phyloP scores from a whole-genome alignment of 495 filamentous ascomycete genomes.

The Penicillium parvum region DNA sequence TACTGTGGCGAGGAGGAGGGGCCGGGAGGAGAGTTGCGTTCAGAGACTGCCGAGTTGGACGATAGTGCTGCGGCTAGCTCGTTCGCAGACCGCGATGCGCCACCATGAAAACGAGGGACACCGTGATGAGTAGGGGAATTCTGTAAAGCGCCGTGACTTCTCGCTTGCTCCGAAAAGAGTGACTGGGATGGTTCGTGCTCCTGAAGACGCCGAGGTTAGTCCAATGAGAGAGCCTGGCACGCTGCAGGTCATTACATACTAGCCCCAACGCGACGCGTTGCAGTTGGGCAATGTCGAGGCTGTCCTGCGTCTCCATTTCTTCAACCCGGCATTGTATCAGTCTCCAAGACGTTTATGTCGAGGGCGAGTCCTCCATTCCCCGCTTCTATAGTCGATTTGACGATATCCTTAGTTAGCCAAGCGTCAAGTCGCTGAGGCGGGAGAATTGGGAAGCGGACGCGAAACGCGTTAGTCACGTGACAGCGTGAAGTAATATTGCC shows the following conservation, averaged over 20 bases:
- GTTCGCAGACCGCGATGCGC: background rate
- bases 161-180: conserved; percentile 6
- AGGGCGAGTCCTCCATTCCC: background rate
- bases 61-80: conserved; percentile 4
- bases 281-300: conserved; percentile 45
- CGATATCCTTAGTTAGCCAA: background rate
- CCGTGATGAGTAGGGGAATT: background rate
- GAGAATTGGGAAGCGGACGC: conserved; percentile 21
- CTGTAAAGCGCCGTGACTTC: conserved; percentile 6
- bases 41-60: conserved; percentile 4
- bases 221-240: conserved; percentile 27
- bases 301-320: conserved; percentile 45
- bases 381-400: background rate
- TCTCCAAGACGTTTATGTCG: background rate
- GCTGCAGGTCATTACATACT: conserved; percentile 37
- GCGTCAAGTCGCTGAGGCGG: background rate
- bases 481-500: conserved; percentile 29
- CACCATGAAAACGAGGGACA: conserved; percentile 7
- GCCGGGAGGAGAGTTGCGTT: background rate
- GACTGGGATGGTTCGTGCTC: conserved; percentile 32
- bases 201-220: conserved; percentile 29
- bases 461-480: conserved; percentile 40
- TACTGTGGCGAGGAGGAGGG: conserved; percentile 9
- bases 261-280: conserved; percentile 48
- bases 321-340: background rate